Conservation (phyloP, 2,329 filamentous ascomycete species). For the Alternaria atra region DNA sequence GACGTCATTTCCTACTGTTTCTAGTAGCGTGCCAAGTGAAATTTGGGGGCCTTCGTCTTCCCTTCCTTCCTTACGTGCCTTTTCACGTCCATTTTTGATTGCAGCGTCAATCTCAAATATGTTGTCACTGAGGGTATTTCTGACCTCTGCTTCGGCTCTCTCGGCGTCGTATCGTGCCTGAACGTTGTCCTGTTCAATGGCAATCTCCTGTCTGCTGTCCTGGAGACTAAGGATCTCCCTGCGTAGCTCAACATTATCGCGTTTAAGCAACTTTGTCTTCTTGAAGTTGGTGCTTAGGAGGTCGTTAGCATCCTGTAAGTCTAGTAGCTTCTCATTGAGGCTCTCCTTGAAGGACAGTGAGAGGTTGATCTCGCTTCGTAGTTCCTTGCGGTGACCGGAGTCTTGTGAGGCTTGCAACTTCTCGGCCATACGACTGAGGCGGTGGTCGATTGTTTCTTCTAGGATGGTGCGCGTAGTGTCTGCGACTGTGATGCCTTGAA, state of each 20-base stretch:
- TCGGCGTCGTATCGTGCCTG: conserved; percentile 44
- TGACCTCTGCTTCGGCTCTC: conserved; percentile 35
- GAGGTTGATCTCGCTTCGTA: conserved; percentile 57
- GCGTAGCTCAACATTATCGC: conserved; percentile 57
- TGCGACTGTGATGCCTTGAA: conserved; percentile 57
- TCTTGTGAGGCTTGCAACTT: conserved; percentile 50
- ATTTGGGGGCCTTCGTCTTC: conserved; percentile 46
- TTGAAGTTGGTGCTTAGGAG: conserved; percentile 58
- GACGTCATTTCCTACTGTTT: conserved; percentile 39
- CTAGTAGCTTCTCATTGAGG: conserved; percentile 60
- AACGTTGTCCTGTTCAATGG: conserved; percentile 60
- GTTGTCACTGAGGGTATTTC: conserved; percentile 38
- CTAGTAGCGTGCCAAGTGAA: conserved; percentile 44
- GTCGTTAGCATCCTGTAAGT: conserved; percentile 62
- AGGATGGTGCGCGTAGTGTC: conserved; percentile 63
- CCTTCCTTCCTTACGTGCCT: conserved; percentile 39
- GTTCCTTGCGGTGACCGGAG: conserved; percentile 50
- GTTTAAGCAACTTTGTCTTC: conserved; percentile 56
- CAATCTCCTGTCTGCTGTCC: conserved; percentile 59
- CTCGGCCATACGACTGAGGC: conserved; percentile 54
- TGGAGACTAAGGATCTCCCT: conserved; percentile 59
- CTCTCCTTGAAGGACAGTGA: conserved; percentile 59
- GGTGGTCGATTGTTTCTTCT: conserved; percentile 60
- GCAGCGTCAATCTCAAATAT: conserved; percentile 51
- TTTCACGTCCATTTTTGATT: conserved; percentile 45